A percentile compares a stretch with the other conserved stretches of the same genome.
These are phyloP conservation scores for Phaeosphaeriaceae sp. DNA, from an alignment of 2,329 filamentous ascomycete species.

Conservation along the genomic window DNA sequence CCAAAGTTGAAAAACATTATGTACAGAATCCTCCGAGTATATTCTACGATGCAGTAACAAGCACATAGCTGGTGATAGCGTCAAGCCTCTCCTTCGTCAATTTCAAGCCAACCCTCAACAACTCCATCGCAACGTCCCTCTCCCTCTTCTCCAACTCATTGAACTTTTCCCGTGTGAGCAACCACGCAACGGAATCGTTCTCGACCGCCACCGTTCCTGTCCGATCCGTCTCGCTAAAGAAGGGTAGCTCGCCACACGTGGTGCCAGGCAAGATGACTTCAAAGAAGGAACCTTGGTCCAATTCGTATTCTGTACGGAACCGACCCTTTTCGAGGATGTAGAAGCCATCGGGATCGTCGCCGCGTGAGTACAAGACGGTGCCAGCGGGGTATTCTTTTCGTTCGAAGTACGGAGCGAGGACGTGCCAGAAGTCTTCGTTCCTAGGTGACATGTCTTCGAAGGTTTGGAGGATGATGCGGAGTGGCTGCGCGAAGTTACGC, in stretches of 20 bases:
- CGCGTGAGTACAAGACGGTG: conserved; percentile 77
- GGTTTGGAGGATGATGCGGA: conserved; percentile 92
- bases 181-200: conserved; percentile 82
- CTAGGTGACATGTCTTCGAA: conserved; percentile 86
- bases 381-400: conserved; percentile 73
- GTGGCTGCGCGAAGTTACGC: conserved; percentile 86
- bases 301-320: conserved; percentile 85
- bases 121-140: conserved; percentile 79
- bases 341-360: conserved; percentile 79
- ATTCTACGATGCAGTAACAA: conserved; percentile 41
- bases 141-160: conserved; percentile 74
- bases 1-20: not conserved
- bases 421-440: conserved; percentile 97
- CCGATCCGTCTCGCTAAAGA: conserved; percentile 88
- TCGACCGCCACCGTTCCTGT: conserved; percentile 89
- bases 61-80: conserved; percentile 62
- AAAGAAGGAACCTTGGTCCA: conserved; percentile 86
- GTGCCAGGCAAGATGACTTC: conserved; percentile 94
- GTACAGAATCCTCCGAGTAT: not conserved
- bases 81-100: conserved; percentile 93
- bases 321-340: conserved; percentile 92
- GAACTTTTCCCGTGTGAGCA: conserved; percentile 78
- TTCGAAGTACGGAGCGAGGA: conserved; percentile 76
- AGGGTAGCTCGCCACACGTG: conserved; percentile 93
- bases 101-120: conserved; percentile 88